phyloP scores from a whole-genome alignment of 345 rosid species.

The Pistacia atlantica region DNA sequence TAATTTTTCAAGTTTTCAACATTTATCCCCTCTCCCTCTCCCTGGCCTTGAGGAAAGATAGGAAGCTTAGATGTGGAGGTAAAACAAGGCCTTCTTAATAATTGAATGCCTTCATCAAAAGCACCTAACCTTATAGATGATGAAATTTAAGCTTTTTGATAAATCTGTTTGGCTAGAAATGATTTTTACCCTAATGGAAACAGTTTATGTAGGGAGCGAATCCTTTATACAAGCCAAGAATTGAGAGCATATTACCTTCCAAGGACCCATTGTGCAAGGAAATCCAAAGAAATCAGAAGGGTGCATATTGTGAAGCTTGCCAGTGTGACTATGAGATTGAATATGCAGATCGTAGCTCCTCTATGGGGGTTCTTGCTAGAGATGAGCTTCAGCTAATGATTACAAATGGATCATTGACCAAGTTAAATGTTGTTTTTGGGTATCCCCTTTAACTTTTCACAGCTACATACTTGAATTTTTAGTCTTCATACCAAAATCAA shows the following conservation, averaged over 20 bases:
- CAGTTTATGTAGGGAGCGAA: slow-evolving; percentile 77
- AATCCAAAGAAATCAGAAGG: slow-evolving; percentile 57
- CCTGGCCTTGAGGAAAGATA: background rate
- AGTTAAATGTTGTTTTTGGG: slow-evolving; percentile 74
- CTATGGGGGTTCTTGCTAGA: slow-evolving; percentile 85
- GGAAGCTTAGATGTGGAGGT: background rate
- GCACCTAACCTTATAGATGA: background rate
- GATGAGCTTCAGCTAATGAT: slow-evolving; percentile 69
- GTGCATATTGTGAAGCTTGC: slow-evolving; percentile 52
- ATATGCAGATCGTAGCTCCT: slow-evolving; percentile 92
- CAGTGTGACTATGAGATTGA: slow-evolving; percentile 95
- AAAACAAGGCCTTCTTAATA: background rate
- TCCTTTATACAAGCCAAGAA: slow-evolving; percentile 73
- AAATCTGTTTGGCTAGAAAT: background rate
- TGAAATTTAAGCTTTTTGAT: slow-evolving; percentile 6
- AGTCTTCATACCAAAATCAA: background rate
- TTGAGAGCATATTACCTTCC: slow-evolving; percentile 51
- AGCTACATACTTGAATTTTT: background rate
- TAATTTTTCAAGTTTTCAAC: background rate
- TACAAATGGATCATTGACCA: slow-evolving; percentile 66
- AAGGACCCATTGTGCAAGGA: slow-evolving; percentile 63
- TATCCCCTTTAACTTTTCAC: slow-evolving; percentile 26
- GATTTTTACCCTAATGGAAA: slow-evolving; percentile 16
- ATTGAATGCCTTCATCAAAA: background rate
- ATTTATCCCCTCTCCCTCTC: background rate